Conservation (phyloP, 768 basidiomycete genomes). For the Panaeolus cyanescens region DNA sequence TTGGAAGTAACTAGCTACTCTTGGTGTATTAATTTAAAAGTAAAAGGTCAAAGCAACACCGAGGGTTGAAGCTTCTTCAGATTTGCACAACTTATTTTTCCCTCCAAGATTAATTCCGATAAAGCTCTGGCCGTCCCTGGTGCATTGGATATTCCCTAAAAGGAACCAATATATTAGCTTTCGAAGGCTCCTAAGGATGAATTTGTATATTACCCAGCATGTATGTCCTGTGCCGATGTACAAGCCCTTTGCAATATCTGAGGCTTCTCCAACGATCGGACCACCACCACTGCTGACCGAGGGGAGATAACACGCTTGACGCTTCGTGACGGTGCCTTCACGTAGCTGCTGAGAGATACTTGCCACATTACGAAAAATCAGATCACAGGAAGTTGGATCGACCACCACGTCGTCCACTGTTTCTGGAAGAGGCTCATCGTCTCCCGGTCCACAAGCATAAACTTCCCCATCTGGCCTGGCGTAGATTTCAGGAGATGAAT, state of each 20-base stretch:
- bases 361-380: constrained; percentile 54
- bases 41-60: not conserved
- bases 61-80: constrained; percentile 40
- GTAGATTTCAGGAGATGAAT: constrained; percentile 67
- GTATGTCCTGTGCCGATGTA: constrained; percentile 79
- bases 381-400: constrained; percentile 56
- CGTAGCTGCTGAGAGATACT: constrained; percentile 62
- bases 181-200: not conserved
- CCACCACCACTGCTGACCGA: constrained; percentile 56
- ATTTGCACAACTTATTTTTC: constrained; percentile 58
- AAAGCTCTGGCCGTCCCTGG: constrained; percentile 82
- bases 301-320: constrained; percentile 82
- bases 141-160: constrained; percentile 76
- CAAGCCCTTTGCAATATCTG: constrained; percentile 57
- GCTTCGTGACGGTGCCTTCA: constrained; percentile 49
- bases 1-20: too few relatives aligned
- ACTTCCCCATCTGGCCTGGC: constrained; percentile 70
- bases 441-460: constrained; percentile 80
- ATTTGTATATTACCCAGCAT: constrained; percentile 57
- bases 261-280: constrained; percentile 73
- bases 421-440: constrained; percentile 66
- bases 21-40: too few relatives aligned
- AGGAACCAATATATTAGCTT: constrained; percentile 5
- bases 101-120: constrained; percentile 70
- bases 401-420: constrained; percentile 74